These are phyloP conservation scores for Acanthochlamys bracteata DNA, from an alignment of 106 monocot genomes.

Conservation along the genomic window DNA sequence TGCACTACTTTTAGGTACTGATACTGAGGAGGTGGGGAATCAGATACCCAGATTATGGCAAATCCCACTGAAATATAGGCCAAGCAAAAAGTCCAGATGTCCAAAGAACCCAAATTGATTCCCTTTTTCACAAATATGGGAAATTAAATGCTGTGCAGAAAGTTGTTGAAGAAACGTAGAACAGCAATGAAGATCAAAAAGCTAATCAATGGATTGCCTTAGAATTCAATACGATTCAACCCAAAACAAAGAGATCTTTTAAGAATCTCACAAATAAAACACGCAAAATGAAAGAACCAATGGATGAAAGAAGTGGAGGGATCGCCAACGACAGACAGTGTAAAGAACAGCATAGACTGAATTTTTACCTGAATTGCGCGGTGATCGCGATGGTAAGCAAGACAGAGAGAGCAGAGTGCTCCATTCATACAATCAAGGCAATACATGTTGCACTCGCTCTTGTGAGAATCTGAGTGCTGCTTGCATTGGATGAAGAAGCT, in stretches of 20 bases:
- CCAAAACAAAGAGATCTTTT: too few species aligned
- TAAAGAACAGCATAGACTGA: neutral
- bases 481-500: conserved; percentile 78
- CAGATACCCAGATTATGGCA: neutral
- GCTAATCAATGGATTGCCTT: too few species aligned
- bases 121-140: too few species aligned
- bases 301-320: neutral
- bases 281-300: too few species aligned
- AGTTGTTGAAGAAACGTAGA: too few species aligned
- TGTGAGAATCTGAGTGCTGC: conserved; percentile 55
- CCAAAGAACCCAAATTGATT: neutral
- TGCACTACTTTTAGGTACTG: neutral
- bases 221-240: too few species aligned
- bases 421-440: conserved; percentile 75
- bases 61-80: neutral
- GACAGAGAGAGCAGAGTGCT: conserved; percentile 75
- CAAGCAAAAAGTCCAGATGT: neutral
- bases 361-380: conserved; percentile 68
- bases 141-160: too few species aligned
- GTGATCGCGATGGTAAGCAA: conserved; percentile 58
- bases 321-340: too few species aligned
- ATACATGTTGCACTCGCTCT: conserved; percentile 87
- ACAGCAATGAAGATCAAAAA: too few species aligned
- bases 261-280: too few species aligned
- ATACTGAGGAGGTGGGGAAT: neutral